These are phyloP conservation scores for Xerophyta viscosa DNA, from an alignment of 106 monocot species.

Conservation along the genomic window DNA sequence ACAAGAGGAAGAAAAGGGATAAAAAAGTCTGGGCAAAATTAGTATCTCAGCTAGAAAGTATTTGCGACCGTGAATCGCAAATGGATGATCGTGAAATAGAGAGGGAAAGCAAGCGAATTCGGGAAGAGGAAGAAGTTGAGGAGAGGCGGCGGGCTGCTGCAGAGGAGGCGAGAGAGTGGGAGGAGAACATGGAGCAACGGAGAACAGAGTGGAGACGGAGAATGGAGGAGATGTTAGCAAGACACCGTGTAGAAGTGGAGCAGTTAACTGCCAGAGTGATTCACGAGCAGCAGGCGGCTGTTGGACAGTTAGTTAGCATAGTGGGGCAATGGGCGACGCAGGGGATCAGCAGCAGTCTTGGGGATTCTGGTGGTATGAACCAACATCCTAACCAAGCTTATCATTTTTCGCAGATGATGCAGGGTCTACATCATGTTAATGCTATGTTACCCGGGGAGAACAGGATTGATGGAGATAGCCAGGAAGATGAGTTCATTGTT, in stretches of 20 bases:
- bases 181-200: constrained; percentile 24
- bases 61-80: neutral
- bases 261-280: constrained; percentile 31
- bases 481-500: constrained; percentile 56
- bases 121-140: constrained; percentile 4
- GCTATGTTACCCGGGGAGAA: constrained; percentile 33
- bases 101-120: neutral
- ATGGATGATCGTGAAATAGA: neutral
- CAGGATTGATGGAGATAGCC: constrained; percentile 23
- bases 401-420: constrained; percentile 37
- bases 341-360: neutral
- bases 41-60: constrained; percentile 6
- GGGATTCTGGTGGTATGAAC: neutral
- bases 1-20: too few species aligned
- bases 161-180: constrained; percentile 17
- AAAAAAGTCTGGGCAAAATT: constrained; percentile 8
- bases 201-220: constrained; percentile 36
- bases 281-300: constrained; percentile 36
- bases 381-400: neutral
- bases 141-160: neutral
- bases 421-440: constrained; percentile 36
- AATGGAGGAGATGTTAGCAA: constrained; percentile 26
- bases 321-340: constrained; percentile 23
- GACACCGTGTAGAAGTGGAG: constrained; percentile 51
- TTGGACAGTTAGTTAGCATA: constrained; percentile 31